Evolutionary conservation across 2,329 filamentous ascomycete genomes (phyloP).

Genomic region (Aspergillus fischeri): DNA sequence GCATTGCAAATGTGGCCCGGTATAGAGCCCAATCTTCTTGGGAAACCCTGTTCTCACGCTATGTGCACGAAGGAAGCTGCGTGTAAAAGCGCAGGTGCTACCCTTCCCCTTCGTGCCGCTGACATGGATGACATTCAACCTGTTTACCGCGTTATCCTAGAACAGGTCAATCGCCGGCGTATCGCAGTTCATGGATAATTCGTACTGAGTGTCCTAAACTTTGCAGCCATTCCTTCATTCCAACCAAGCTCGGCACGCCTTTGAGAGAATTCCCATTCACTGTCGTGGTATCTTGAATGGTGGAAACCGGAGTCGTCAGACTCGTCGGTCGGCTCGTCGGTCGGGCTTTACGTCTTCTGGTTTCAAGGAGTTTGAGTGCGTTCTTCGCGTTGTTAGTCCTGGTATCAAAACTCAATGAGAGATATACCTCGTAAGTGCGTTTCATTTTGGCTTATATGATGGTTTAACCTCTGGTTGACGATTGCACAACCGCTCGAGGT

Average conservation of each 20-base stretch:
- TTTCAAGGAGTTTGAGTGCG: slow-evolving; percentile 20
- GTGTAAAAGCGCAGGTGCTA: slow-evolving; percentile 61
- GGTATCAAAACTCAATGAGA: background rate
- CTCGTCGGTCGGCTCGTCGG: slow-evolving; percentile 4
- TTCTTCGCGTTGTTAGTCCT: slow-evolving; percentile 13
- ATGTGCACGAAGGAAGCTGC: slow-evolving; percentile 49
- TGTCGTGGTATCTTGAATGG: background rate
- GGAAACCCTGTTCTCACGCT: slow-evolving; percentile 25
- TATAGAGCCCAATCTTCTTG: slow-evolving; percentile 22
- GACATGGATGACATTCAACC: slow-evolving; percentile 65
- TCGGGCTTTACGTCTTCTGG: slow-evolving; percentile 15
- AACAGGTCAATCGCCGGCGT: slow-evolving; percentile 1
- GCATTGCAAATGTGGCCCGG: slow-evolving; percentile 25
- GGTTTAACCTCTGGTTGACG: background rate
- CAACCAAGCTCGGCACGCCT: slow-evolving; percentile 26
- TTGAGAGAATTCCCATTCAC: slow-evolving; percentile 11
- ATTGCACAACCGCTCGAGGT: too few relatives aligned
- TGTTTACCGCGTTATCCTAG: slow-evolving; percentile 47
- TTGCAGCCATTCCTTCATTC: slow-evolving; percentile 31
- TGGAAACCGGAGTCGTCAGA: background rate
- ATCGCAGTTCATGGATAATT: background rate
- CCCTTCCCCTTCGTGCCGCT: slow-evolving; percentile 76
- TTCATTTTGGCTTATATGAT: slow-evolving; percentile 1
- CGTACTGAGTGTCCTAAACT: slow-evolving; percentile 29
- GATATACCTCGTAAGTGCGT: slow-evolving; percentile 8